Evolutionary conservation across 1,139 yeast genomes (phyloP), one percentile per base, ranked within the genome.

Genomic region (Ogataea hybrid): DNA sequence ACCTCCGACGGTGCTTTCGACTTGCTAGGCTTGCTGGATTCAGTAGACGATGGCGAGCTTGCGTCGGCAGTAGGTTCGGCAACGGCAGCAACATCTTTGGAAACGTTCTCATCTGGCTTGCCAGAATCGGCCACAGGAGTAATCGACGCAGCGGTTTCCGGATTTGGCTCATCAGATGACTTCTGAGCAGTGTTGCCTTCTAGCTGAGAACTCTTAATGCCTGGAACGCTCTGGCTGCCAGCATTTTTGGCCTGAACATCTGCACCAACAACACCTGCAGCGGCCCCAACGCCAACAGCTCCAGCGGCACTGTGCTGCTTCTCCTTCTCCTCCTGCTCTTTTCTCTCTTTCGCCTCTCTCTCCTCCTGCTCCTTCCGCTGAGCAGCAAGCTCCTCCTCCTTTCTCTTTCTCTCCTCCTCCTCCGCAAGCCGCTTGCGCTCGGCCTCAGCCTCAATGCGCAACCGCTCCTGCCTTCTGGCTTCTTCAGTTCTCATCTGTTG

Each of bases 401-500:
- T 43, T 32, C 38, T 43, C 37, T 46, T 44, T 10, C 35, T 22
- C 22, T 33, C 33, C 32, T 42, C 18, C 18, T 32, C 32, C n/a
- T 28, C 41, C 15, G 35, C 40, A 35, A 63, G 44, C 53, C 71
- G 63, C 54, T 72, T 77, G 43, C 75, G 64, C 52, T 75, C 79
- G 46, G 70, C 77, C 52, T 72, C 68, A 11, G 63, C 64, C 41
- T 62, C 64, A 27, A 69, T 56, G 52, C 64, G 67, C 49, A 67
- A 64, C 41, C 74, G 70, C 50, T 72, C 79, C 43, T 71, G 76
- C 32, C 70, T 77, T 51, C 72, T 68, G 34, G 67, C 65, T 29
- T 76, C 79, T 52, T 70, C 74, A 17, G 68, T 58, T 51, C 79
- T 67, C 52, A 61, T 53, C 39, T 48, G 52, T 29, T 53, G 49